Conservation (phyloP, 2,329 filamentous ascomycete genomes). For the Cercospora sp. region DNA sequence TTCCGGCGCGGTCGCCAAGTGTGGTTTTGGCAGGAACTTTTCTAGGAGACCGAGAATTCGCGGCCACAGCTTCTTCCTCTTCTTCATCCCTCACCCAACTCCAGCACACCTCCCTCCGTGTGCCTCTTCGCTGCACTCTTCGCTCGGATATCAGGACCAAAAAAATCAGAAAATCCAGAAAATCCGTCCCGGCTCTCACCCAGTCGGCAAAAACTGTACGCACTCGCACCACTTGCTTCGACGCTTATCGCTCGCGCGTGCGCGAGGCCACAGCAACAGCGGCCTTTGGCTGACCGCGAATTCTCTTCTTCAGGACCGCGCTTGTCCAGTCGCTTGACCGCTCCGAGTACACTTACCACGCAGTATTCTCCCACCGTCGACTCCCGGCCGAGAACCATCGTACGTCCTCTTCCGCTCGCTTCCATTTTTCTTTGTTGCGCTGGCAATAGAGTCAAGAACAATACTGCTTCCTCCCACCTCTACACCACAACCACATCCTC, state of each 20-base stretch:
- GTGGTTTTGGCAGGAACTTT: conserved; percentile 11
- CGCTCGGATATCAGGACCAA: conserved; percentile 35
- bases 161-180: conserved; percentile 45
- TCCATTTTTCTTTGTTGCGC: conserved; percentile 14
- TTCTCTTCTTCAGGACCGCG: conserved; percentile 15
- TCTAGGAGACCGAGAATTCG: conserved; percentile 10
- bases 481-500: not conserved
- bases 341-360: conserved; percentile 7
- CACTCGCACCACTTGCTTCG: not conserved
- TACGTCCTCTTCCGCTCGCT: conserved; percentile 10
- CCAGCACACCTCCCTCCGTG: conserved; percentile 15
- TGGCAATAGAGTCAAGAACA: conserved; percentile 15
- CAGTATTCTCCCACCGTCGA: conserved; percentile 1
- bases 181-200: conserved; percentile 30
- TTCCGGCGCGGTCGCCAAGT: conserved; percentile 11
- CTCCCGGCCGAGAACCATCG: conserved; percentile 7
- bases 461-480: conserved; percentile 15
- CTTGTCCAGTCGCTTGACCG: conserved; percentile 12
- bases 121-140: conserved; percentile 19
- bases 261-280: conserved; percentile 1
- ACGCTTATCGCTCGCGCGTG: not conserved
- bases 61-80: conserved; percentile 5
- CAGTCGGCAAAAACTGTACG: conserved; percentile 27
- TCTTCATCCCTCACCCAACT: conserved; percentile 11
- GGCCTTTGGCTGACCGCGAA: conserved; percentile 14